A percentile compares a stretch with the other conserved stretches of the same genome.
Evolutionary conservation across 768 basidiomycete genomes (phyloP).

Genomic region (Hygrophoropsis aurantiaca): DNA sequence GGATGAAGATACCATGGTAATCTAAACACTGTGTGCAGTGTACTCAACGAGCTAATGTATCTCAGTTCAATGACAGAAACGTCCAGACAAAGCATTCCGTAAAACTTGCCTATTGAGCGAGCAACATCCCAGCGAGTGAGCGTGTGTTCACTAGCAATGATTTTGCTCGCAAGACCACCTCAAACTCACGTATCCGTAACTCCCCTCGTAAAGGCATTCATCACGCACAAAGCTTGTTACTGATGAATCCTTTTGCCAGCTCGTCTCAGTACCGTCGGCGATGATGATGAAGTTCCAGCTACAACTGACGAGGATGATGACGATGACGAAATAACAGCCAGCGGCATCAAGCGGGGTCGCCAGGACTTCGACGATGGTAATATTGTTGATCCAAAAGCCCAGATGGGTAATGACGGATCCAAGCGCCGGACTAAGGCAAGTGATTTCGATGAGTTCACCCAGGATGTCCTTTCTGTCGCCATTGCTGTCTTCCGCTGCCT

Average conservation of each 20-base stretch:
- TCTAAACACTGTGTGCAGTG: background rate
- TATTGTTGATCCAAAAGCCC: background rate
- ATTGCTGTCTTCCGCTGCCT: constrained; percentile 12
- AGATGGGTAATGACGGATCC: background rate
- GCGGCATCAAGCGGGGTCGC: background rate
- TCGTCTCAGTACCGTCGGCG: too few species aligned
- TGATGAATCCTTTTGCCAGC: too few species aligned
- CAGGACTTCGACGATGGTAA: background rate
- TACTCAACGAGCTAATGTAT: background rate
- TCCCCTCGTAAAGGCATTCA: too few species aligned
- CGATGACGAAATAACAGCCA: too few species aligned
- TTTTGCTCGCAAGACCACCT: too few species aligned
- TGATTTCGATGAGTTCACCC: constrained; percentile 14
- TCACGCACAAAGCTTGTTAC: too few species aligned
- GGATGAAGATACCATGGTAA: constrained; percentile 7
- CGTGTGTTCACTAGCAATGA: too few species aligned
- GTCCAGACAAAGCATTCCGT: background rate
- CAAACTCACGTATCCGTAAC: too few species aligned
- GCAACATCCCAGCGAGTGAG: too few species aligned
- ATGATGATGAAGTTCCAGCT: too few species aligned
- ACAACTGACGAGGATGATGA: too few species aligned
- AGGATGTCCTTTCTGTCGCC: constrained; percentile 20
- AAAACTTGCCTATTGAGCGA: background rate
- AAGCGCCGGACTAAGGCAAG: constrained; percentile 7
- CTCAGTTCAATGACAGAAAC: background rate